phyloP scores from a whole-genome alignment of 2,329 filamentous ascomycete species.

The Trichoderma oligosporum region DNA sequence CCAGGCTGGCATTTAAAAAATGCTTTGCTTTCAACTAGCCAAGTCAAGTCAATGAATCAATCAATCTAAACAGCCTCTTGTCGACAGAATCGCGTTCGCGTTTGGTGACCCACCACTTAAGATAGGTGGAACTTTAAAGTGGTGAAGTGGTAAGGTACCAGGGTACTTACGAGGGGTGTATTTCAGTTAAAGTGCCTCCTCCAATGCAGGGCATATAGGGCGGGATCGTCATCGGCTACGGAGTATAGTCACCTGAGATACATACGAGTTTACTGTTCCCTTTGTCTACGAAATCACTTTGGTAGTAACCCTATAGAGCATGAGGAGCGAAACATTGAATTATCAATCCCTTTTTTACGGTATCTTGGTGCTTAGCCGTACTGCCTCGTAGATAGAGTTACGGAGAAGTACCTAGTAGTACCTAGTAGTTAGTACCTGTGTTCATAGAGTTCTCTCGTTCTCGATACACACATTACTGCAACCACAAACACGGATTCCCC shows the following conservation, averaged over 20 bases:
- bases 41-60: slow-evolving; percentile 3
- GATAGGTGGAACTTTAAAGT: slow-evolving; percentile 12
- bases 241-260: not conserved
- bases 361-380: too few species aligned
- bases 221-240: not conserved
- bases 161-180: slow-evolving; percentile 3
- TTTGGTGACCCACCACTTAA: slow-evolving; percentile 17
- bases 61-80: slow-evolving; percentile 10
- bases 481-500: not conserved
- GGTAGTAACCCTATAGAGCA: not conserved
- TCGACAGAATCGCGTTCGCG: slow-evolving; percentile 17
- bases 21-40: not conserved
- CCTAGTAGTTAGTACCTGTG: too few species aligned
- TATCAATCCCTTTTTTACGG: too few species aligned
- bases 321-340: not conserved
- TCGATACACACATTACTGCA: not conserved
- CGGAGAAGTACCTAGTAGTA: too few species aligned
- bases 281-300: not conserved
- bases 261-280: not conserved
- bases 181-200: not conserved
- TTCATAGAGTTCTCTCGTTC: not conserved
- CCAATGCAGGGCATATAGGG: not conserved
- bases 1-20: slow-evolving; percentile 17
- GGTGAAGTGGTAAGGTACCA: not conserved
- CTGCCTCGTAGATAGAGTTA: too few species aligned